These are phyloP conservation scores for Colletotrichum shisoi DNA, from an alignment of 2,329 filamentous ascomycete species.

Conservation along the genomic window DNA sequence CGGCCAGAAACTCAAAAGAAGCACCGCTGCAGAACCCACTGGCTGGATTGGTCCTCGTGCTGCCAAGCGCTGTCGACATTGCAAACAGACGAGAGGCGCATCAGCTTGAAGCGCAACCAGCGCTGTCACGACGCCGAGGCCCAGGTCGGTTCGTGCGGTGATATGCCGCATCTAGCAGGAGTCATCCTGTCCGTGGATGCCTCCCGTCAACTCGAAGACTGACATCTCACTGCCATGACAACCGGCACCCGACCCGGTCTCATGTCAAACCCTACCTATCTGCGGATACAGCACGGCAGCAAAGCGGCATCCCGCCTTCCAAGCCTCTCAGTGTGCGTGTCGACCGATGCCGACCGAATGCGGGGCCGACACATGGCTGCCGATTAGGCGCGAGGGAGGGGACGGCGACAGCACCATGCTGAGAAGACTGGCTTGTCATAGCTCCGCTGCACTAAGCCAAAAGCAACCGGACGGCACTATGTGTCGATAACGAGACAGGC, in stretches of 20 bases:
- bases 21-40: background rate
- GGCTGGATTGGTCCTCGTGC: background rate
- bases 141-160: background rate
- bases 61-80: conserved; percentile 16
- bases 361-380: conserved; percentile 26
- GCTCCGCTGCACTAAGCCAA: conserved; percentile 32
- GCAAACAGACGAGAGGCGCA: conserved; percentile 18
- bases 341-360: conserved; percentile 3
- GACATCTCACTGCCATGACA: background rate
- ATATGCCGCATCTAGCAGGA: conserved; percentile 22
- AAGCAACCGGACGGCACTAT: conserved; percentile 33
- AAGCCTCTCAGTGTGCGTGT: conserved; percentile 1
- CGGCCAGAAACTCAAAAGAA: conserved; percentile 21
- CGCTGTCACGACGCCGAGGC: background rate
- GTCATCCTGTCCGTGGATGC: background rate
- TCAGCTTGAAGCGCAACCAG: conserved; percentile 4
- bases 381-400: conserved; percentile 9
- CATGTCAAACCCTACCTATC: background rate
- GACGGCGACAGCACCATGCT: conserved; percentile 31
- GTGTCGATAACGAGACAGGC: conserved; percentile 25
- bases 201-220: background rate
- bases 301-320: background rate
- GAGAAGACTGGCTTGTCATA: conserved; percentile 23
- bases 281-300: background rate
- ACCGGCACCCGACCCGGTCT: background rate